Conservation (phyloP, 2,329 filamentous ascomycete species). For the Parascedosporium putredinis region DNA sequence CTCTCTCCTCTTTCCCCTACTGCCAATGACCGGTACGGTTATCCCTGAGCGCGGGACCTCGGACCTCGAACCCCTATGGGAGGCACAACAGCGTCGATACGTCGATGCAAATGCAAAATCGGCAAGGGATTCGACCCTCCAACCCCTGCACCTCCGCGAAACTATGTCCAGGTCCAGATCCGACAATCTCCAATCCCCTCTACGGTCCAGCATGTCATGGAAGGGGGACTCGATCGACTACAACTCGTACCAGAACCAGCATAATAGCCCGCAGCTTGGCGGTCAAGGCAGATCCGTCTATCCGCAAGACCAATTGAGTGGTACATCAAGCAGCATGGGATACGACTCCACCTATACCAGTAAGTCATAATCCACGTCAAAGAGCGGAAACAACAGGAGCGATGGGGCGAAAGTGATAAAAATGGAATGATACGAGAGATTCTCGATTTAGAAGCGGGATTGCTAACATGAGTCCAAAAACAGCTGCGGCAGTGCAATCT, state of each 20-base stretch:
- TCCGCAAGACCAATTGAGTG: conserved; percentile 35
- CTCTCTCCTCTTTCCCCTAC: conserved; percentile 47
- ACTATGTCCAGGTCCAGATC: conserved; percentile 46
- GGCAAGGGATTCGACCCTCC: conserved; percentile 37
- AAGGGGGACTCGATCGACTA: conserved; percentile 51
- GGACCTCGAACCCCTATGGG: conserved; percentile 42
- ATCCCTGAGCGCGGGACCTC: conserved; percentile 38
- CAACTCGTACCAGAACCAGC: conserved; percentile 34
- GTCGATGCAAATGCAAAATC: conserved; percentile 32
- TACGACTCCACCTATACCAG: conserved; percentile 45
- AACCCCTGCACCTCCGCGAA: conserved; percentile 49
- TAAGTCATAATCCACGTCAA: conserved; percentile 22
- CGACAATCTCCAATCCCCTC: conserved; percentile 47
- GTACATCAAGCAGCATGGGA: conserved; percentile 28
- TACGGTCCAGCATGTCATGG: conserved; percentile 53
- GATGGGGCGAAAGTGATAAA: no score
- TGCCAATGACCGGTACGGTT: conserved; percentile 44
- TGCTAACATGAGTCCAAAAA: conserved; percentile 1
- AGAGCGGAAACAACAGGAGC: no score
- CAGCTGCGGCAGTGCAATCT: conserved; percentile 37
- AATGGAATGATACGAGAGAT: neutral
- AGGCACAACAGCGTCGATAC: conserved; percentile 36
- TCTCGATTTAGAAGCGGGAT: neutral
- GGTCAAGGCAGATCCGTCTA: conserved; percentile 40
- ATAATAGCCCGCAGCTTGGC: conserved; percentile 34